Evolutionary conservation across 164 flowering plant species (phyloP), one percentile per base, ranked within the genome.

Genomic region (Cinnamomum micranthum): DNA sequence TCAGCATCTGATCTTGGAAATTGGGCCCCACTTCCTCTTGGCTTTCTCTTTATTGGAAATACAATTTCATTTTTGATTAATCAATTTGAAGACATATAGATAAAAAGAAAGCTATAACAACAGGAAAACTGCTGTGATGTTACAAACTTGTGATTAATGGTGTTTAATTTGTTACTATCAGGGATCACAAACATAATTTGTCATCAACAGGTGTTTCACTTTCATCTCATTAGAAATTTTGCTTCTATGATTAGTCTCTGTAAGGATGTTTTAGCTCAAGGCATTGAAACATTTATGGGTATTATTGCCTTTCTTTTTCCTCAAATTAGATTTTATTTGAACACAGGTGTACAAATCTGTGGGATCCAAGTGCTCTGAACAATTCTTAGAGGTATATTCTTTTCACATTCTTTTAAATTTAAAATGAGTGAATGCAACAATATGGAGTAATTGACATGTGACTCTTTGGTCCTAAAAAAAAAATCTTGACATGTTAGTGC

Each of bases 331-430:
- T 33, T 50, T 70, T 63, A 65, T 62, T 41, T 10, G 15, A 23
- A 9, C 66, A 76, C 76, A 88, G 98, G 95, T 93, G 0, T 93
- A 92, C 85, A 95, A 95, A 83, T 86, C 93, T 67, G 59, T 90
- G 69, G 97, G 86, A 62, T 80, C 87, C 11, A 90, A 87, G 81
- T 89, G 89, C 83, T 92, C 91, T 66, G 86, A 91, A 73, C 99
- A 95, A 81, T 25, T 81, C 62, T 81, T 93, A 76, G 94, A 93
- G 97, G 98, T 93, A 89, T 47, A 6, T 12, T 65, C 65, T 66
- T 72, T 65, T 68, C 19, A 0, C 19, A 31, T 41, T 23, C n/a
- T 15, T 35, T 41, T 35, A 47, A 69, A 20, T 41, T 9, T 28
- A 28, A 64, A 24, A 64, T 22, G 20, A 67, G 27, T 13, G 2